Evolutionary conservation across 495 filamentous ascomycete genomes (phyloP).

Genomic region (Aspergillus funiculosus): DNA sequence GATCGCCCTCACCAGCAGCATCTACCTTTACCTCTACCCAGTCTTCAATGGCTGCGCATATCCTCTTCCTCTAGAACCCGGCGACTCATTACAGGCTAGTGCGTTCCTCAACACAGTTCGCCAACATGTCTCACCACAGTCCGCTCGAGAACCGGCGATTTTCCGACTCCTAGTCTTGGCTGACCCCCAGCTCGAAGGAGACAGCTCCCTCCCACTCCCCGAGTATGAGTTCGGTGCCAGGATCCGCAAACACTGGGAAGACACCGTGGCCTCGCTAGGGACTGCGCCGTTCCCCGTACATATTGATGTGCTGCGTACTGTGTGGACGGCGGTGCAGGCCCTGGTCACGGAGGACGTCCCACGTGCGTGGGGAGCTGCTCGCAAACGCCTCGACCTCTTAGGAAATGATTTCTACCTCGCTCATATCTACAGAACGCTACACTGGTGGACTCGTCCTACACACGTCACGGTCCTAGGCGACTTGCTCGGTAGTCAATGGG

Average conservation of each 20-base stretch:
- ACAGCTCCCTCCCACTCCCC: slow-evolving; percentile 66
- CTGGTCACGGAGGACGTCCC: slow-evolving; percentile 60
- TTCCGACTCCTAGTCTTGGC: slow-evolving; percentile 87
- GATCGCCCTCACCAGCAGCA: slow-evolving; percentile 59
- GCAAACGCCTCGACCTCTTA: slow-evolving; percentile 79
- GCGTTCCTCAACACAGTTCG: slow-evolving; percentile 40
- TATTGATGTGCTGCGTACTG: slow-evolving; percentile 30
- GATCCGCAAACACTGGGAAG: slow-evolving; percentile 8
- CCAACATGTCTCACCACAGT: slow-evolving; percentile 36
- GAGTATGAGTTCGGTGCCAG: slow-evolving; percentile 42
- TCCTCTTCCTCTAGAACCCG: slow-evolving; percentile 45
- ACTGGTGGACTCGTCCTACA: slow-evolving; percentile 75
- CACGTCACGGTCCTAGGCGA: slow-evolving; percentile 89
- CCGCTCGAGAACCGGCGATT: slow-evolving; percentile 37
- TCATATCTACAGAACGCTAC: slow-evolving; percentile 82
- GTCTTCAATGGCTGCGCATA: slow-evolving; percentile 77
- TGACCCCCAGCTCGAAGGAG: slow-evolving; percentile 93
- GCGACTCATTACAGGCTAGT: neutral
- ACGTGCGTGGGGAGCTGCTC: slow-evolving; percentile 50
- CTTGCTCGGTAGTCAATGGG: slow-evolving; percentile 94
- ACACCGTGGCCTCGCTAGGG: neutral
- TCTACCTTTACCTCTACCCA: slow-evolving; percentile 87
- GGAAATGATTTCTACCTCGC: slow-evolving; percentile 95
- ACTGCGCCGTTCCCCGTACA: slow-evolving; percentile 15
- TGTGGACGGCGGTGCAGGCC: slow-evolving; percentile 45